Conservation (phyloP, 2,329 filamentous ascomycete species). For the Dothideomycetidae sp. region DNA sequence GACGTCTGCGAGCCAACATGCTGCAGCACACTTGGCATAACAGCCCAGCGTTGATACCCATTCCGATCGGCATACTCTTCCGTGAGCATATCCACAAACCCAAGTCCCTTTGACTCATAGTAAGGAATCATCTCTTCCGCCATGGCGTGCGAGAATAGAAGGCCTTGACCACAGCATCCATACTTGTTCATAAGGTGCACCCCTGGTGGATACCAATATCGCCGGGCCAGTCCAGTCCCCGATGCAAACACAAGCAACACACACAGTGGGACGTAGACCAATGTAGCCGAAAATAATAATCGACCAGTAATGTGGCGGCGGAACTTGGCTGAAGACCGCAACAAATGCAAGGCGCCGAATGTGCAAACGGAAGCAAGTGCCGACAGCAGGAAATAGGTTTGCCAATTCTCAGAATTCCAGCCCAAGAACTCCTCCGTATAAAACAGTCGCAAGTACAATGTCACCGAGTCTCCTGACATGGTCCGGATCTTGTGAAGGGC, state of each 20-base stretch:
- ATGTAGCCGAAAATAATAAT: conserved; percentile 17
- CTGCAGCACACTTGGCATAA: conserved; percentile 31
- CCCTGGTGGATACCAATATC: conserved; percentile 21
- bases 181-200: conserved; percentile 28
- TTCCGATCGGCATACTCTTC: conserved; percentile 28
- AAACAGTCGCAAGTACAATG: conserved; percentile 33
- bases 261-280: conserved; percentile 19
- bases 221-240: conserved; percentile 26
- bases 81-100: conserved; percentile 27
- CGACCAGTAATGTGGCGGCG: conserved; percentile 13
- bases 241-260: conserved; percentile 29
- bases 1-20: conserved; percentile 30
- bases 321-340: conserved; percentile 10
- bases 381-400: conserved; percentile 24
- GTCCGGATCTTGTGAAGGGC: conserved; percentile 24
- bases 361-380: conserved; percentile 14
- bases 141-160: conserved; percentile 28
- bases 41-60: conserved; percentile 26
- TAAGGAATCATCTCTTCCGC: conserved; percentile 19
- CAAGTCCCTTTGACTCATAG: conserved; percentile 20
- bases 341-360: conserved; percentile 11
- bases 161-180: conserved; percentile 32
- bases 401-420: conserved; percentile 32
- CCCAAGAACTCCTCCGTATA: conserved; percentile 33
- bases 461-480: conserved; percentile 16